Evolutionary conservation across 768 basidiomycete genomes (phyloP).

Genomic region (Mycena metata): DNA sequence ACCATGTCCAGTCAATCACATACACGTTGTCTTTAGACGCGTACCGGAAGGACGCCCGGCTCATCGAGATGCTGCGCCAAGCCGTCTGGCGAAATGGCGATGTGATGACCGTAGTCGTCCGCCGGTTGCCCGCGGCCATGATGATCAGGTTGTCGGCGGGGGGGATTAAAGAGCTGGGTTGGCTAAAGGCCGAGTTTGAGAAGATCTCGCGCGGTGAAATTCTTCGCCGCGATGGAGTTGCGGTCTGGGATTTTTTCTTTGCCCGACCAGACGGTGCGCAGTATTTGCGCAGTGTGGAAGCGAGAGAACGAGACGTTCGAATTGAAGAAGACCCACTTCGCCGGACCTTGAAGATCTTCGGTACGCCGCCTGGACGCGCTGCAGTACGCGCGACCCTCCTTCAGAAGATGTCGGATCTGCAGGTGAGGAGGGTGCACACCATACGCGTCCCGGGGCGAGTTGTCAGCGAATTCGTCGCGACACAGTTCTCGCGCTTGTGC

Average conservation of each 20-base stretch:
- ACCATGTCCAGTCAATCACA: constrained; percentile 66
- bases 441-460: constrained; percentile 64
- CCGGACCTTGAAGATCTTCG: constrained; percentile 68
- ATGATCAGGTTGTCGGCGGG: constrained; percentile 65
- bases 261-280: constrained; percentile 51
- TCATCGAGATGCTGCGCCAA: constrained; percentile 61
- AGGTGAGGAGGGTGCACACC: constrained; percentile 54
- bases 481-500: constrained; percentile 61
- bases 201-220: constrained; percentile 73
- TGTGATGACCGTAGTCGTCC: constrained; percentile 42
- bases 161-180: constrained; percentile 62
- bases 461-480: constrained; percentile 60
- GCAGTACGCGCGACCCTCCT: constrained; percentile 61
- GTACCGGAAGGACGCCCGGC: constrained; percentile 57
- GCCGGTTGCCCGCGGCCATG: constrained; percentile 40
- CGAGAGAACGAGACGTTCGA: constrained; percentile 52
- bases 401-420: constrained; percentile 59
- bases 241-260: constrained; percentile 79
- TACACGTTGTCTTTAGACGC: constrained; percentile 56
- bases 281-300: constrained; percentile 63
- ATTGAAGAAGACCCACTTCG: constrained; percentile 59
- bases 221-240: constrained; percentile 62
- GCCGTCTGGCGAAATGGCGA: constrained; percentile 47
- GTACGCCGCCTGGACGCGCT: constrained; percentile 56
- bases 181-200: constrained; percentile 73